Conservation (phyloP, 495 filamentous ascomycete genomes). For the Aspergillus nanangensis region DNA sequence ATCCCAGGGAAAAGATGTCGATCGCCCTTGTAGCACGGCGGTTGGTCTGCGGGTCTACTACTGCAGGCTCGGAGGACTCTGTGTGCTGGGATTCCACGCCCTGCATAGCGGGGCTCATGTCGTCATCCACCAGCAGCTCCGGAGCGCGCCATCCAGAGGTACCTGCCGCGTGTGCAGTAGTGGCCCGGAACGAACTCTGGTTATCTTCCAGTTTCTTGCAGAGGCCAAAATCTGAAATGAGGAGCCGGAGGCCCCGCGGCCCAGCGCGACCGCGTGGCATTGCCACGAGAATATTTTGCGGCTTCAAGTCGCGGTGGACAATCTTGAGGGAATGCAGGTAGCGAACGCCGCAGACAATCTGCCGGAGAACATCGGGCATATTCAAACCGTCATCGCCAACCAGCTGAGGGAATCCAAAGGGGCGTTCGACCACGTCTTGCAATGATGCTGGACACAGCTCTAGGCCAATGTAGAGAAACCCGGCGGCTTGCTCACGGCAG, state of each 20-base stretch:
- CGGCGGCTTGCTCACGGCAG: constrained; percentile 77
- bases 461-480: constrained; percentile 95
- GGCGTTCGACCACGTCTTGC: constrained; percentile 79
- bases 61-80: constrained; percentile 52
- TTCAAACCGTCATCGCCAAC: constrained; percentile 49
- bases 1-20: constrained; percentile 93
- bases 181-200: constrained; percentile 89
- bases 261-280: constrained; percentile 41
- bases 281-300: constrained; percentile 88
- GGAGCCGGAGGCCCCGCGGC: constrained; percentile 52
- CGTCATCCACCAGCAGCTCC: constrained; percentile 83
- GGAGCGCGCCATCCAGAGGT: constrained; percentile 96
- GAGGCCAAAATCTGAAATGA: constrained; percentile 96
- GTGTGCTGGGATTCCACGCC: constrained; percentile 40
- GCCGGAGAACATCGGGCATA: constrained; percentile 64
- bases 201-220: constrained; percentile 98
- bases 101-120: constrained; percentile 29
- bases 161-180: constrained; percentile 88
- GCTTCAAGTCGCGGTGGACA: constrained; percentile 95
- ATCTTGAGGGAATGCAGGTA: constrained; percentile 91
- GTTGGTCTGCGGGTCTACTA: constrained; percentile 60
- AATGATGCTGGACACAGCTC: constrained; percentile 94
- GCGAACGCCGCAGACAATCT: constrained; percentile 80
- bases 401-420: constrained; percentile 54
- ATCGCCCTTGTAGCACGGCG: constrained; percentile 89